Evolutionary conservation across 2,329 filamentous ascomycete genomes (phyloP).

Genomic region (Fusarium torreyae): DNA sequence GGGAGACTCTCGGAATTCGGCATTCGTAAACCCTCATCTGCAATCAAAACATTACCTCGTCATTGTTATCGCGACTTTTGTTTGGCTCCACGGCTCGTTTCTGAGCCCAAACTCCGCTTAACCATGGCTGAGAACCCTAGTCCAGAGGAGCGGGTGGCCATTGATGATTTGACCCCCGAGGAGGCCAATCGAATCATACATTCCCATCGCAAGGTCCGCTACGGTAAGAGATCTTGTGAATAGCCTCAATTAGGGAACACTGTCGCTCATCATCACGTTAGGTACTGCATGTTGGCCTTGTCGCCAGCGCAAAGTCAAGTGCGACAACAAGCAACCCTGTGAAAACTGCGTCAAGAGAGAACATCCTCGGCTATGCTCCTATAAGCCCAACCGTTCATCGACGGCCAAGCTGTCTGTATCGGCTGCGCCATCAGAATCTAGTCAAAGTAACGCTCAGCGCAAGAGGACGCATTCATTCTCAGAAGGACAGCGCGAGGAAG

Average conservation of each 20-base stretch:
- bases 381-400: conserved; percentile 72
- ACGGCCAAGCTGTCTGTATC: conserved; percentile 56
- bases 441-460: conserved; percentile 42
- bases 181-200: conserved; percentile 79
- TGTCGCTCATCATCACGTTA: conserved; percentile 50
- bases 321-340: conserved; percentile 78
- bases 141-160: conserved; percentile 61
- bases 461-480: conserved; percentile 56
- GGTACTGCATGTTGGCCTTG: conserved; percentile 78
- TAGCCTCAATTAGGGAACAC: conserved; percentile 29
- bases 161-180: conserved; percentile 74
- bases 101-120: conserved; percentile 46
- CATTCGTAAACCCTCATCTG: conserved; percentile 52
- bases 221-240: conserved; percentile 65
- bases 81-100: conserved; percentile 46
- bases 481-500: conserved; percentile 50
- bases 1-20: conserved; percentile 56
- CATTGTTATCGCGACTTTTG: conserved; percentile 41
- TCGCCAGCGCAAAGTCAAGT: conserved; percentile 78
- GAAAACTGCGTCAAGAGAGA: conserved; percentile 78
- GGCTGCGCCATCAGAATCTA: conserved; percentile 46
- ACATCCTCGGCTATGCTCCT: conserved; percentile 75
- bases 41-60: conserved; percentile 47
- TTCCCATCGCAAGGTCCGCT: conserved; percentile 77
- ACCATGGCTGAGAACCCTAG: conserved; percentile 63